Percentiles rank a stretch among this genome's conserved stretches.
Conservation (phyloP, 1,284 basidiomycete species). For the Leucoagaricus sp. region DNA sequence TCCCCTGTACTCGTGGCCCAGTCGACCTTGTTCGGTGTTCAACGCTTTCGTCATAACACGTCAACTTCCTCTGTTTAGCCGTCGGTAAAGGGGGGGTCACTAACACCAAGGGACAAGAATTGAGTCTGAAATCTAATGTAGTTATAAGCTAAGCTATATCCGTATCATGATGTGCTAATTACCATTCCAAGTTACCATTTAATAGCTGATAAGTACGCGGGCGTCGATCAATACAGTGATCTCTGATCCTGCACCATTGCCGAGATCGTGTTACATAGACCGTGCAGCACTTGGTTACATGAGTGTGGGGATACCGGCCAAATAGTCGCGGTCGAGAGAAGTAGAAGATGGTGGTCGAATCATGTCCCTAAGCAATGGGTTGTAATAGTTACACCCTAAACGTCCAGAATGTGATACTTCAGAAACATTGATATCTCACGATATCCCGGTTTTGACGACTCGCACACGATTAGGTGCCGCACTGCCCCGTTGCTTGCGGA, state of each 20-base stretch:
- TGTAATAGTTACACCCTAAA: too few relatives aligned
- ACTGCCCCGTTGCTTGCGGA: not conserved
- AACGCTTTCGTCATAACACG: not conserved
- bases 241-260: not conserved
- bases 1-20: not conserved
- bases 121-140: not conserved
- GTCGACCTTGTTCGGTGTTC: too few relatives aligned
- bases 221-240: conserved; percentile 1
- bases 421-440: not conserved
- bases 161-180: not conserved
- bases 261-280: not conserved
- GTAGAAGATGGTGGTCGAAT: not conserved
- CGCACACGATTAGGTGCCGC: not conserved
- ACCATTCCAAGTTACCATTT: not conserved
- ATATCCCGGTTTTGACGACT: not conserved
- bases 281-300: not conserved
- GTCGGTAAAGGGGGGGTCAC: not conserved
- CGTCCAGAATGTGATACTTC: too few relatives aligned
- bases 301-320: not conserved
- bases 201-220: not conserved
- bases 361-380: not conserved
- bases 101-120: not conserved
- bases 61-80: not conserved
- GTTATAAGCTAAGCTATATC: not conserved
- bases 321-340: not conserved